Percentiles rank a stretch among this genome's conserved stretches.
Conservation (phyloP, 2,329 filamentous ascomycete species). For the Calonectria montana region DNA sequence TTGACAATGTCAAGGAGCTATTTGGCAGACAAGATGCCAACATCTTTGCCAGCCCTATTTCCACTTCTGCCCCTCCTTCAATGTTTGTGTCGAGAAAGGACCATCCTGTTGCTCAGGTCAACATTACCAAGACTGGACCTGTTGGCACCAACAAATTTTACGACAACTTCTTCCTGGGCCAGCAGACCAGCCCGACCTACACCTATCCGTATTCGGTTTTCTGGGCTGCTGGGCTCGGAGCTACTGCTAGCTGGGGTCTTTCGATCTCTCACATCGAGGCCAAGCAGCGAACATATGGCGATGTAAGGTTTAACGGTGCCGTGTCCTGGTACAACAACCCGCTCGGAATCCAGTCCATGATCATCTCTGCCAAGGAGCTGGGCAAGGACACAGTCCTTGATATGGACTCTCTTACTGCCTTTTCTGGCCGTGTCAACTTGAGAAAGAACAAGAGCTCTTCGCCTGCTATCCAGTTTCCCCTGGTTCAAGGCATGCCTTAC, state of each 20-base stretch:
- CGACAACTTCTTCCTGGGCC: slow-evolving; percentile 81
- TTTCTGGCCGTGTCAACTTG: slow-evolving; percentile 76
- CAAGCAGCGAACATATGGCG: slow-evolving; percentile 75
- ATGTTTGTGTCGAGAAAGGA: slow-evolving; percentile 61
- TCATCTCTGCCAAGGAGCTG: slow-evolving; percentile 83
- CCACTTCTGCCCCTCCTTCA: slow-evolving; percentile 61
- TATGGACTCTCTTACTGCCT: slow-evolving; percentile 65
- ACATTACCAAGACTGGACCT: slow-evolving; percentile 60
- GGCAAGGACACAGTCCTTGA: slow-evolving; percentile 67
- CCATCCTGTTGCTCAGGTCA: slow-evolving; percentile 68
- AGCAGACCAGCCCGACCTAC: slow-evolving; percentile 76
- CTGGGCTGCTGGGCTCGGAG: slow-evolving; percentile 74
- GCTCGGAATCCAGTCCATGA: slow-evolving; percentile 82
- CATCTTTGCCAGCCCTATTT: slow-evolving; percentile 68
- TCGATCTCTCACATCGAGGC: slow-evolving; percentile 79
- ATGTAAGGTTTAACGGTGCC: slow-evolving; percentile 65
- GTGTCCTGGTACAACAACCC: slow-evolving; percentile 83
- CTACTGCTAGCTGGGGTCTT: slow-evolving; percentile 79
- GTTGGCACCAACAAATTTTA: slow-evolving; percentile 85
- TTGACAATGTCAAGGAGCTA: not conserved
- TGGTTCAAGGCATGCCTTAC: slow-evolving; percentile 92
- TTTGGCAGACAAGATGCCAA: slow-evolving; percentile 50
- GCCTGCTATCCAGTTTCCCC: slow-evolving; percentile 78
- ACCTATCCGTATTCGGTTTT: slow-evolving; percentile 79
- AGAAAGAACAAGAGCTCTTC: slow-evolving; percentile 61